These are phyloP conservation scores for Ensete glaucum DNA, from an alignment of 176 grass and related monocot genomes.

Conservation along the genomic window DNA sequence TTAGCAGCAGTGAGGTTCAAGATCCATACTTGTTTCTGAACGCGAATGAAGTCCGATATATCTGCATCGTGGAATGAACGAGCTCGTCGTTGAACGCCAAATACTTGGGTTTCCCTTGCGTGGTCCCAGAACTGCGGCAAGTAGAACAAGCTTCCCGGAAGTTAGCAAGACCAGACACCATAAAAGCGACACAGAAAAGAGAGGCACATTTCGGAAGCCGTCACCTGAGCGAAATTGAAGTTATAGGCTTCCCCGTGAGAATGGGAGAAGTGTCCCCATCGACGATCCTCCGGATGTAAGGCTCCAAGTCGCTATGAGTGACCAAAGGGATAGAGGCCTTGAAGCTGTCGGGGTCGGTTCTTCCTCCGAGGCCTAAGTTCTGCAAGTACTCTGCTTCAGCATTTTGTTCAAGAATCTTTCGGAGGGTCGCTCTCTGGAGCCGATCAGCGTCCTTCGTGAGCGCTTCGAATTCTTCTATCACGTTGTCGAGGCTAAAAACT, in stretches of 20 bases:
- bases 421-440: slow-evolving; percentile 63
- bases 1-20: not conserved
- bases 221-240: slow-evolving; percentile 77
- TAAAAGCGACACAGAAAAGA: not conserved
- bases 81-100: slow-evolving; percentile 88
- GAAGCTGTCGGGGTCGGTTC: slow-evolving; percentile 70
- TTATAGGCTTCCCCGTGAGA: slow-evolving; percentile 73
- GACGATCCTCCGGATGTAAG: slow-evolving; percentile 61
- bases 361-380: slow-evolving; percentile 46
- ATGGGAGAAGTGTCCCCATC: slow-evolving; percentile 46
- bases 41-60: slow-evolving; percentile 69
- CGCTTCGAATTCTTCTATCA: slow-evolving; percentile 58
- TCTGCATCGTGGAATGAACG: slow-evolving; percentile 77
- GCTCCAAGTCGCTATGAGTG: slow-evolving; percentile 57
- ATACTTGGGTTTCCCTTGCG: slow-evolving; percentile 87
- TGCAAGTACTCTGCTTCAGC: slow-evolving; percentile 69
- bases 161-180: not conserved
- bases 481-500: slow-evolving; percentile 35
- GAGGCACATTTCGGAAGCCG: not conserved
- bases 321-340: slow-evolving; percentile 62
- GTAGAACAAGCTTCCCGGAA: not conserved
- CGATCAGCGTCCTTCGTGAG: slow-evolving; percentile 40
- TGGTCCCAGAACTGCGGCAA: slow-evolving; percentile 80
- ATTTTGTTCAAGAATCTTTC: slow-evolving; percentile 64
- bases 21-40: slow-evolving; percentile 73